Conservation (phyloP, 2,329 filamentous ascomycete species). For the Colletotrichum eleusines region DNA sequence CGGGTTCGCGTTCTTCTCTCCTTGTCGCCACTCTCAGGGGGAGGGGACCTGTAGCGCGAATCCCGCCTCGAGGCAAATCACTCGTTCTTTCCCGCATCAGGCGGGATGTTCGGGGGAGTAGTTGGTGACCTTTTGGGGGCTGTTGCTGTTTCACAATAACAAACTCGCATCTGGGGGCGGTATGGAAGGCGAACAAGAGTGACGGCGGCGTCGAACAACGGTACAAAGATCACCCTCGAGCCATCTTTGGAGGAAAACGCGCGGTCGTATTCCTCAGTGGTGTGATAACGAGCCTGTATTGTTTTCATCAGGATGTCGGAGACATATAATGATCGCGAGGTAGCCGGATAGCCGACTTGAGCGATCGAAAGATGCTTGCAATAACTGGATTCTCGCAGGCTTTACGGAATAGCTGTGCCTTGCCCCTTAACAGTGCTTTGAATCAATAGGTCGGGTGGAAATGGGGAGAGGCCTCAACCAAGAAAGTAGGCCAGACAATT, state of each 20-base stretch:
- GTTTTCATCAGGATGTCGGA: not conserved
- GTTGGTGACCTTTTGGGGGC: not conserved
- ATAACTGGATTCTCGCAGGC: slow-evolving; percentile 2
- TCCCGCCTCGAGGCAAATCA: not conserved
- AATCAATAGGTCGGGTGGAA: not conserved
- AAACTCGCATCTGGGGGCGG: too few relatives aligned
- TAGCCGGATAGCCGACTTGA: not conserved
- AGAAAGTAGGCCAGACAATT: not conserved
- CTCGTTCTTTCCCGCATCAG: slow-evolving; percentile 5
- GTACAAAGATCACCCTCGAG: slow-evolving; percentile 7
- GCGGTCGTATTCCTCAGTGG: not conserved
- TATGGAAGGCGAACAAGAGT: not conserved
- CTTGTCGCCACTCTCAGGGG: too few relatives aligned
- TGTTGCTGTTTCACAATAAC: too few relatives aligned
- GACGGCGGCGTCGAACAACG: slow-evolving; percentile 3
- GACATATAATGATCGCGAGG: not conserved
- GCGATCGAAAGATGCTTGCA: slow-evolving; percentile 2
- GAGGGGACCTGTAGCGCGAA: too few relatives aligned
- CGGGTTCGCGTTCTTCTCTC: not conserved
- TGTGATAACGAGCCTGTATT: slow-evolving; percentile 40
- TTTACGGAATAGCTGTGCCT: not conserved
- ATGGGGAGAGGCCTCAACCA: not conserved
- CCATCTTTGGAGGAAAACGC: not conserved
- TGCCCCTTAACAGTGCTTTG: too few relatives aligned
- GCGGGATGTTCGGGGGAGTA: slow-evolving; percentile 4